Evolutionary conservation across 495 filamentous ascomycete species (phyloP), one percentile per base, ranked within the genome.

Genomic region (Umbilicaria muhlenbergii): DNA sequence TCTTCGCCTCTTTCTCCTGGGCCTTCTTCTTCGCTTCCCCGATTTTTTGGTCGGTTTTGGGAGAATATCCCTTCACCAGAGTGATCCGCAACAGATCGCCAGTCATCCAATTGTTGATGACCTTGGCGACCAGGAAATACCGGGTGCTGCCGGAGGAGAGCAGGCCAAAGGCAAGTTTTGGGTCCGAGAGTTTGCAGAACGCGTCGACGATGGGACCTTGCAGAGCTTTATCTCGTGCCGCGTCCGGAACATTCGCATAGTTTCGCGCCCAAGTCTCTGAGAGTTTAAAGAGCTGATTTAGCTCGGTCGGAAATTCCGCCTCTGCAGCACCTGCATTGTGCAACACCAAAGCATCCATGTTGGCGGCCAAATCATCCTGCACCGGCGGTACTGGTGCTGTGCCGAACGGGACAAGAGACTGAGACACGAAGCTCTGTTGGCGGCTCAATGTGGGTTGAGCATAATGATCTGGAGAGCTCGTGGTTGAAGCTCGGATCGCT

Each of bases 101-200:
- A 11, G 52, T 44, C 2, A 60, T 42, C 21, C 48, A 51, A 13
- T 37, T 48, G 33, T 56, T 54, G 21, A 62, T 48, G 0, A 58
- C 47, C 19, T 57, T 57, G 2, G 58, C 41, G 5, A 60, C 41
- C 11, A 56, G 41, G 13, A 48, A 44, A 16, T 40, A 49, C 11
- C 53, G 39, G 12, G 54, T 58, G 2, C 37, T 34, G 4, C 50
- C 17, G 18, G 49, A 46, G 3, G 39, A 37, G 12, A 61, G 36
- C 14, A 61, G 53, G 7, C 36, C 39, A 5, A 41, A 47, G 1
- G 50, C 49, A 5, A 46, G 41, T 3, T 34, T 14, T 15, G 36
- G 15, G 17, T 56, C 47, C 1, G 53, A 49, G 15, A 51, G 42
- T 1, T 41, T 7, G 16, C 47, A 51, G 38, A 62, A 32, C 34